Conservation (phyloP, 2,329 filamentous ascomycete genomes). For the Penicillium oxalicum region DNA sequence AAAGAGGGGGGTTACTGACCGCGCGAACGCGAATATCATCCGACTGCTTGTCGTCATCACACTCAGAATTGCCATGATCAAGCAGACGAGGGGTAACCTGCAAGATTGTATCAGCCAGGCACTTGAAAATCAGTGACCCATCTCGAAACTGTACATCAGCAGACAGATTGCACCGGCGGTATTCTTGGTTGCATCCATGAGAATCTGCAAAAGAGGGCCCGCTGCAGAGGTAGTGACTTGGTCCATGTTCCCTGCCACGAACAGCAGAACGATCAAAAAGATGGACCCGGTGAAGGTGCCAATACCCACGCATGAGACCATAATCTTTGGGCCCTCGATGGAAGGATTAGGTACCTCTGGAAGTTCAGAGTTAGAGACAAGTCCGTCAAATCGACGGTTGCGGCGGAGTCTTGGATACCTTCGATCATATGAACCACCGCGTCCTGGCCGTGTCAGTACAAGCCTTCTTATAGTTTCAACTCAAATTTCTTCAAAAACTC, state of each 20-base stretch:
- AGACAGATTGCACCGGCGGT: conserved; percentile 57
- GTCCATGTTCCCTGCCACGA: conserved; percentile 54
- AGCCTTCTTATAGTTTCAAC: neutral
- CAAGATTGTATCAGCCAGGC: conserved; percentile 8
- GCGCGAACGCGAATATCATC: conserved; percentile 32
- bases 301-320: conserved; percentile 59
- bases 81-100: conserved; percentile 28
- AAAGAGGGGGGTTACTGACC: conserved; percentile 12
- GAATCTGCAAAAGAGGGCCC: conserved; percentile 56
- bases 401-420: conserved; percentile 5
- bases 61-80: conserved; percentile 28
- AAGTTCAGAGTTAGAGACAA: neutral
- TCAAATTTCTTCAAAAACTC: conserved; percentile 8
- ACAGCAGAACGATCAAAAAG: conserved; percentile 57
- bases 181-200: conserved; percentile 58
- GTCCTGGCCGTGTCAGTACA: conserved; percentile 20
- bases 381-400: neutral
- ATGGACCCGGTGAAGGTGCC: conserved; percentile 58
- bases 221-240: conserved; percentile 50
- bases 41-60: conserved; percentile 34
- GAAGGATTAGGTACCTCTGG: conserved; percentile 38
- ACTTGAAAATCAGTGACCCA: too few species aligned
- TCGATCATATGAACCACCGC: conserved; percentile 48
- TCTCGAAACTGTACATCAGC: conserved; percentile 44
- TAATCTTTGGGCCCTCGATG: conserved; percentile 57